phyloP scores from a whole-genome alignment of 441 rosid species.

The Croton setiger region DNA sequence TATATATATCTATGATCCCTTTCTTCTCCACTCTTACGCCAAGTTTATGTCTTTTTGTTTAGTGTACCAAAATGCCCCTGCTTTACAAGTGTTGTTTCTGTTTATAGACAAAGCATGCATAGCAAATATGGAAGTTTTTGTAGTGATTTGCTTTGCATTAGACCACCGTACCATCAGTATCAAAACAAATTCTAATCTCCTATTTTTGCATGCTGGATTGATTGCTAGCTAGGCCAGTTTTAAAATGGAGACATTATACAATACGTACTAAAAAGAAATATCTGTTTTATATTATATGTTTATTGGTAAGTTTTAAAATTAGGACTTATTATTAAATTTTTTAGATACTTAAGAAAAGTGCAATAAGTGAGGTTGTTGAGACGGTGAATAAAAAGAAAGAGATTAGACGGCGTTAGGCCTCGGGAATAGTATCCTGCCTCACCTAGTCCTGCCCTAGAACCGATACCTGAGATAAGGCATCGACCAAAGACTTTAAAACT shows the following conservation, averaged over 20 bases:
- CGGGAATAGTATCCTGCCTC: slow-evolving; percentile 12
- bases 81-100: background rate
- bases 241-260: too few species aligned
- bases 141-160: background rate
- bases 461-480: slow-evolving; percentile 25
- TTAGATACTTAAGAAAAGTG: background rate
- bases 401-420: slow-evolving; percentile 18
- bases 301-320: too few species aligned
- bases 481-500: background rate
- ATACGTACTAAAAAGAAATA: too few species aligned
- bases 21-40: background rate
- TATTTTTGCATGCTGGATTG: too few species aligned
- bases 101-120: background rate
- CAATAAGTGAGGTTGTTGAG: background rate
- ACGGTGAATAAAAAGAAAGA: slow-evolving; percentile 4
- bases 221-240: too few species aligned
- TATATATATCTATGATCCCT: too few species aligned
- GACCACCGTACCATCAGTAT: too few species aligned
- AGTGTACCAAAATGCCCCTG: slow-evolving; percentile 11
- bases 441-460: background rate
- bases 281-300: too few species aligned
- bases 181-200: too few species aligned
- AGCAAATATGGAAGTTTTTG: background rate
- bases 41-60: background rate
- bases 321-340: too few species aligned